Evolutionary conservation across 345 rosid genomes (phyloP), one percentile per base, ranked within the genome.

Genomic region (Citrus cavaleriei): DNA sequence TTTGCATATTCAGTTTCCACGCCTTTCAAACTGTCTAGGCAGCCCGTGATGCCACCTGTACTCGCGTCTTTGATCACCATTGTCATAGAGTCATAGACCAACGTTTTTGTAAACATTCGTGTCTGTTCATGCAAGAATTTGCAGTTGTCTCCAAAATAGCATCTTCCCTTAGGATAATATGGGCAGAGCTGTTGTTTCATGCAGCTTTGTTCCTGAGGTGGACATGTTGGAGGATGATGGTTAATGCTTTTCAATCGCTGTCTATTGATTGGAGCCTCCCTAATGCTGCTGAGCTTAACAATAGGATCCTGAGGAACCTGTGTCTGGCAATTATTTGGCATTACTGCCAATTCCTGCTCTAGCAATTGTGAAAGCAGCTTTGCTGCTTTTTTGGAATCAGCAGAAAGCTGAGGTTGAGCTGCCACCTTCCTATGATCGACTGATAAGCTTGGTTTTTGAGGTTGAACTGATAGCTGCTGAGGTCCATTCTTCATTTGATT

Each of bases 101-200:
- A n/a, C n/a, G n/a, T n/a, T n/a, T n/a, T n/a, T n/a, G n/a, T n/a
- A n/a, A n/a, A n/a, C n/a, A n/a, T n/a, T n/a, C n/a, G n/a, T 37
- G 46, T 60, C 18, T 12, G 24, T 46, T 86, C 84, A 59, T 88
- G 91, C 82, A 82, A 66, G 79, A 85, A 90, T 72, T 85, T 90
- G 84, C 90, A 88, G 4, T 83, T 80, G 67, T 86, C 86, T 32
- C 89, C 87, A 75, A 70, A 84, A 60, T 78, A 55, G 85, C 93
- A 90, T 75, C 86, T 86, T 72, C 93, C 89, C 80, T 66, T 78
- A 32, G 86, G 77, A 82, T 80, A 82, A 60, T 81, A 79, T 38
- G 78, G 84, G 79, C 93, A 88, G 1, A 58, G 58, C 68, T 83
- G 78, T 55, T 67, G 83, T 37, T 69, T 49, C 51, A 28, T 72